Base-by-base conservation (phyloP, 1,284 basidiomycete species). In the Dichomitus squalens region DNA sequence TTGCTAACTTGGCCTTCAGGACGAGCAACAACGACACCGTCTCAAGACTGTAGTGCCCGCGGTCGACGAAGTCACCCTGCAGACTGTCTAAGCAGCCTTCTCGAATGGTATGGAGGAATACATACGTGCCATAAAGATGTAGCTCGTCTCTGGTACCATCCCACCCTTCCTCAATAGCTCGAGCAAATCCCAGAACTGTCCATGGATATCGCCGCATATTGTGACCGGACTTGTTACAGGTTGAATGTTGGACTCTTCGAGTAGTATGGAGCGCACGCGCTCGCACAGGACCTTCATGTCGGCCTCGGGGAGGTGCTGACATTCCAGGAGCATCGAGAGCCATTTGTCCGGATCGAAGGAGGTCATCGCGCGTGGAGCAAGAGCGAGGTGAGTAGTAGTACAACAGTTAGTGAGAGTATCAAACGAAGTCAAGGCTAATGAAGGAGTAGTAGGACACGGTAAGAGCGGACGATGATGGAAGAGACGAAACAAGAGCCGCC, bases 51-150 rank as follows among this genome's bases (percentile, higher is more conserved):
- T 98, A 98, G 73, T 97, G 95, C 11, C 96, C 96, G 60, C 96
- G 82, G 76, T 98, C 96, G 35, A 98, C 96, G 75, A 98, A 98
- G 75, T 98, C 96, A 52, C 96, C 96, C 95, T 96, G 70, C 51
- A 54, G 34, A 16, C 11, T 23, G 53, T 59, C 56, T 68, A 48
- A 70, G 69, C 66, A 56, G 63, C 51, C 55, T 54, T 61, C 60
- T 35, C 43, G 52, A 20, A 7, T 46, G 38, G 44, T 23, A 33
- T 47, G 49, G 65, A 61, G 64, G 66, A 70, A 70, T 75, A 81
- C 79, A 72, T 81, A 88, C 85, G 79, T 83, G 91, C 95, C 96
- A 98, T 98, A 73, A 98, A 98, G 60, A 98, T 93, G 74, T 98
- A 98, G 68, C 92, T 94, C 60, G 94, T 98, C 59, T 88, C 89